Base-by-base conservation (phyloP, 345 rosid genomes). In the Lagerstroemia speciosa region DNA sequence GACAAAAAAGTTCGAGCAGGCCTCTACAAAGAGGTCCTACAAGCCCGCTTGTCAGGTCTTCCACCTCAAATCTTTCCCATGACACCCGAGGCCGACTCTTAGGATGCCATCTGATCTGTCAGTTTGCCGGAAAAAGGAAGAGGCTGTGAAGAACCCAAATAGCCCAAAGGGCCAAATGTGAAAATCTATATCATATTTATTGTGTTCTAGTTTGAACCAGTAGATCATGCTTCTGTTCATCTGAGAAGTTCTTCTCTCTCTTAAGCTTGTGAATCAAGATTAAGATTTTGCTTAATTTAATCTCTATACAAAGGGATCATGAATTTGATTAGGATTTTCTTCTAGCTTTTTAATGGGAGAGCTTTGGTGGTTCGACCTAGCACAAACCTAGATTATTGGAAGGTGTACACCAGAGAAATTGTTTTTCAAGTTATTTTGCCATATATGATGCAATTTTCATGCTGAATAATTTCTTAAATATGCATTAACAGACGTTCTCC, bases 1-100 rank as follows among this genome's bases (percentile, higher is more conserved):
- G 14, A 22, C 73, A 8, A 91, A 91, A 82, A 93, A 93, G 83
- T 93, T 93, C 41, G 91, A 89, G 66, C 86, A 89, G 70, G 91
- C 86, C 67, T 78, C 86, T 9, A 34, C 52, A 24, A 91, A 86
- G 84, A 75, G 20, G 67, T 78, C 92, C 33, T 87, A 91, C 68
- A 81, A 80, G 74, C 87, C 96, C 8, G 79, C 82, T 67, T 91
- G 98, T 75, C 97, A 89, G 77, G 83, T 93, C 75, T 93, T 93
- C 85, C 98, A 91, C 77, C 78, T 93, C 50, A 84, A 85, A 72
- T 78, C 96, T 15, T 70, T 75, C 43, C 74, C 55, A 60, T 84
- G 78, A 85, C 67, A 52, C 64, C 33, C 38, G 67, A 37, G 6
- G 41, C 67, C 70, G 19, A 66, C 22, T 20, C 50, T 34, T 43